Base-by-base conservation (phyloP, 225 moss, liverwort and hornwort genomes). In the Pseudisothecium myosuroides region DNA sequence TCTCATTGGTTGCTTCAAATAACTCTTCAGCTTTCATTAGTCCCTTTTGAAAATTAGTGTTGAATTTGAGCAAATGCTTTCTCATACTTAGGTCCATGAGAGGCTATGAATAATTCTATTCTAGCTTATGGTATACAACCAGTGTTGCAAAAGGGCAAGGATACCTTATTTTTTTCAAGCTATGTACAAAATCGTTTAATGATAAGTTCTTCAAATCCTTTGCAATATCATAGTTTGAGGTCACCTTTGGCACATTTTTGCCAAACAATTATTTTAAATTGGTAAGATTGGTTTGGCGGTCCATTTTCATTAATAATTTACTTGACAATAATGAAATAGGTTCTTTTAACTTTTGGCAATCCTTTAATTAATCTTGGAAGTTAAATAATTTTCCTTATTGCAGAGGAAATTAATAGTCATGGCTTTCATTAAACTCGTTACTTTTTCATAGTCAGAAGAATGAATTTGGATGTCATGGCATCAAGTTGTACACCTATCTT, bases 111-210 rank as follows among this genome's bases (percentile, higher is more conserved):
- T 18, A 28, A 43, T 10, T 17, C 0, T 28, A 43, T 72, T 27
- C 1, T 9, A 43, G 0, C 3, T 9, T 1, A 17, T 45, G 45
- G 26, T 3, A 28, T 45, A 28, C 11, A 2, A 0, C 0, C 6
- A 0, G 14, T 73, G 1, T 6, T 45, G 29, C 17, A 28, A 17
- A 17, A 29, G 17, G 45, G 10, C 15, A 5, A 26, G 9, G 17
- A 43, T 15, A 16, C 10, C 0, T 72, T 43, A 72, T 43, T 74
- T 74, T 11, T 29, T 6, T 2, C 6, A 47, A 18, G 18, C 11
- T 47, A 7, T 19, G 0, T 31, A 47, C 4, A 74, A 18, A 31
- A 47, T 11, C 11, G 47, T 1, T 6, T 11, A 4, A 31, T 18
- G 7, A 19, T 47, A 31, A 73, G 4, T 23, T 29, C 41, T 74